Percentiles rank a stretch among this genome's conserved stretches.
phyloP scores from a whole-genome alignment of 2,329 filamentous ascomycete genomes.

The Claviceps sp. region DNA sequence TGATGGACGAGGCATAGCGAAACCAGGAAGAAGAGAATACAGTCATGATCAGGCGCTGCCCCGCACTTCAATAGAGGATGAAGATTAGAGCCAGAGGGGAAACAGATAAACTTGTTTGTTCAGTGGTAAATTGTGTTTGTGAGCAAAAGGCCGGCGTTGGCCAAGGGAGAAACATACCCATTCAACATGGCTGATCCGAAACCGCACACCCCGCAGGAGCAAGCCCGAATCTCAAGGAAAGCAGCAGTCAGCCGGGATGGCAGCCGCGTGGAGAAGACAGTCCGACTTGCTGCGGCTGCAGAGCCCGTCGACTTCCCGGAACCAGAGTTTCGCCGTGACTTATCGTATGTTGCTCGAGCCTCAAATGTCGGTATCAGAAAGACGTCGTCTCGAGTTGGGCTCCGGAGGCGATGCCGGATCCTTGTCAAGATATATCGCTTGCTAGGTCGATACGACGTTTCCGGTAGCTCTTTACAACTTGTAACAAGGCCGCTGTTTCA shows the following conservation, averaged over 20 bases:
- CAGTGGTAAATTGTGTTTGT: background rate
- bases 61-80: slow-evolving; percentile 3
- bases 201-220: slow-evolving; percentile 10
- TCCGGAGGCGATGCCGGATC: slow-evolving; percentile 10
- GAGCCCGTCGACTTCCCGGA: background rate
- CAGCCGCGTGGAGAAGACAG: background rate
- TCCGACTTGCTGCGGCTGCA: background rate
- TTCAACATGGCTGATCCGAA: slow-evolving; percentile 15
- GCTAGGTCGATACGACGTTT: background rate
- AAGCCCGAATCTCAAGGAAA: slow-evolving; percentile 8
- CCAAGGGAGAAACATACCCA: slow-evolving; percentile 25
- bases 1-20: slow-evolving; percentile 2
- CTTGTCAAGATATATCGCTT: slow-evolving; percentile 12
- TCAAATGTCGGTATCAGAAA: background rate
- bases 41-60: slow-evolving; percentile 3
- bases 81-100: background rate
- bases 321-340: background rate
- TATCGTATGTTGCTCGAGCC: background rate
- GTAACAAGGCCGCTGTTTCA: background rate
- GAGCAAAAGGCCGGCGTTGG: slow-evolving; percentile 2
- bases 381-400: slow-evolving; percentile 12
- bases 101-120: background rate
- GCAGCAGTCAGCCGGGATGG: slow-evolving; percentile 5
- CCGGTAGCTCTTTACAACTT: background rate
- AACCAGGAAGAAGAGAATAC: slow-evolving; percentile 1